These are phyloP conservation scores for Aureobasidium sp. DNA, from an alignment of 2,329 filamentous ascomycete species.

Conservation along the genomic window DNA sequence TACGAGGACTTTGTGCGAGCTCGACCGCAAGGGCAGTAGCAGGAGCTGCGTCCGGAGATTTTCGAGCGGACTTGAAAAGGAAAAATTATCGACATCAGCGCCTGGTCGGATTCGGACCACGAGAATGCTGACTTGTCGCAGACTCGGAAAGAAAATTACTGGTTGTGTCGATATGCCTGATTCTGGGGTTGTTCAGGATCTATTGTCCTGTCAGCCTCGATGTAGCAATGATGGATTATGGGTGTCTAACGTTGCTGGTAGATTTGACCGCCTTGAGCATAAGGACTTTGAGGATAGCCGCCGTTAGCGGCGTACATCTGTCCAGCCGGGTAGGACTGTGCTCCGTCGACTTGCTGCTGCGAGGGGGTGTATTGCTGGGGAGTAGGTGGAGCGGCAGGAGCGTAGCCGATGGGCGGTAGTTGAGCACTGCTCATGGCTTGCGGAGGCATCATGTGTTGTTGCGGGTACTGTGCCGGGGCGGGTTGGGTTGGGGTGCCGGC, in stretches of 20 bases:
- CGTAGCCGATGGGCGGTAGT: conserved; percentile 46
- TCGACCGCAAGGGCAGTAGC: not conserved
- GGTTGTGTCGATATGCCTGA: conserved; percentile 19
- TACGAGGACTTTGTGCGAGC: not conserved
- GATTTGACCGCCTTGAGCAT: conserved; percentile 41
- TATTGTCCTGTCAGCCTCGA: conserved; percentile 6
- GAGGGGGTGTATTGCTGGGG: conserved; percentile 41
- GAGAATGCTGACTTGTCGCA: not conserved
- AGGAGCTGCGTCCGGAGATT: not conserved
- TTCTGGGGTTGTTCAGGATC: conserved; percentile 19
- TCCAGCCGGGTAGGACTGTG: conserved; percentile 40
- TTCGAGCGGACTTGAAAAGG: not conserved
- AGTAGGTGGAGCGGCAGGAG: conserved; percentile 38
- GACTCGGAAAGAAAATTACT: conserved; percentile 11
- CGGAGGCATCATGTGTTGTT: conserved; percentile 38
- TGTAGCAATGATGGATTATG: not conserved
- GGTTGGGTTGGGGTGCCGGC: conserved; percentile 46
- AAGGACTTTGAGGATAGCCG: conserved; percentile 47
- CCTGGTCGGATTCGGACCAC: not conserved
- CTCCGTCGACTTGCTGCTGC: conserved; percentile 42
- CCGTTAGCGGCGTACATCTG: conserved; percentile 36
- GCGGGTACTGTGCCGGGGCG: conserved; percentile 40
- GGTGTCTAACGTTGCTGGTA: conserved; percentile 35
- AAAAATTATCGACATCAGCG: not conserved
- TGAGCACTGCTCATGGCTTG: conserved; percentile 41